Conservation (phyloP, 1,284 basidiomycete genomes). For the Fomitopsis schrenkii region DNA sequence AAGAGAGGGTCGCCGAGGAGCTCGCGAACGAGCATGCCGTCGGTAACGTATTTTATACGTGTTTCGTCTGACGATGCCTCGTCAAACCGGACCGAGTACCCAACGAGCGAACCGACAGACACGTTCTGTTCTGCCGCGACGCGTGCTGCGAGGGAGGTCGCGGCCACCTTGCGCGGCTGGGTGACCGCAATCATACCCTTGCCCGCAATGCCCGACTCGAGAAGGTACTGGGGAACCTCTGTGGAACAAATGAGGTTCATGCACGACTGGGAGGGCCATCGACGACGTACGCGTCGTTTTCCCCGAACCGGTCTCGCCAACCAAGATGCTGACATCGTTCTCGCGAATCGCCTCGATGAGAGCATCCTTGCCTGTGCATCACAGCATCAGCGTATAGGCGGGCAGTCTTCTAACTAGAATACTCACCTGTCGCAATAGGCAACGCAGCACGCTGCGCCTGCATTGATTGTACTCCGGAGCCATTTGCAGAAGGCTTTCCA, state of each 20-base stretch:
- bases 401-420: not conserved
- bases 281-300: slow-evolving; percentile 87
- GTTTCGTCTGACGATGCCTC: slow-evolving; percentile 72
- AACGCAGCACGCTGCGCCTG: slow-evolving; percentile 65
- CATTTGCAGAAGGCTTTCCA: slow-evolving; percentile 2
- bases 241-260: slow-evolving; percentile 6
- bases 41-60: slow-evolving; percentile 92
- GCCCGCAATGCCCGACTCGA: slow-evolving; percentile 63
- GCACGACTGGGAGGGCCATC: not conserved
- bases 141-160: slow-evolving; percentile 86
- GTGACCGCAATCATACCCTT: slow-evolving; percentile 81
- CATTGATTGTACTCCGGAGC: slow-evolving; percentile 26
- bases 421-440: slow-evolving; percentile 74
- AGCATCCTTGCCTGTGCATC: slow-evolving; percentile 59
- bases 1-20: slow-evolving; percentile 78
- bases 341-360: slow-evolving; percentile 71
- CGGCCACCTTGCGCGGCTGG: slow-evolving; percentile 92
- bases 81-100: slow-evolving; percentile 96
- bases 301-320: slow-evolving; percentile 97
- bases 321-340: slow-evolving; percentile 87
- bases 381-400: not conserved
- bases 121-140: slow-evolving; percentile 84
- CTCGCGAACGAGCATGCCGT: slow-evolving; percentile 95
- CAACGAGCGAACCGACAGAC: slow-evolving; percentile 71
- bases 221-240: slow-evolving; percentile 91